These are phyloP conservation scores for Aureobasidium sp. DNA, from an alignment of 2,329 filamentous ascomycete genomes.

Conservation along the genomic window DNA sequence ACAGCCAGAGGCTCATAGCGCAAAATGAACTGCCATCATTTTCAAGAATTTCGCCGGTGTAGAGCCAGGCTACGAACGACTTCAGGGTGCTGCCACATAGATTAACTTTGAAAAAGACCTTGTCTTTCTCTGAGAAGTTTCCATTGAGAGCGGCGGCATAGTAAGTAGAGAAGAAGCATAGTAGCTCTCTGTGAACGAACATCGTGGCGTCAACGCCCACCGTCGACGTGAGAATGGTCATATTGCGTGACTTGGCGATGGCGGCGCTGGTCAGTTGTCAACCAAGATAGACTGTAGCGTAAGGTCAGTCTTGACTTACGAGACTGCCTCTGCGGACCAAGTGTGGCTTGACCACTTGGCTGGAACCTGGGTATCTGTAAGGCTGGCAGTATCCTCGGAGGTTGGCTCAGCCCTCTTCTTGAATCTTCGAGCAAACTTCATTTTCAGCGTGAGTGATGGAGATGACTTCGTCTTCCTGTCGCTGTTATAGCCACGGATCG, in stretches of 20 bases:
- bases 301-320: neutral
- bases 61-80: neutral
- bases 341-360: neutral
- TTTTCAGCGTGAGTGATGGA: too few species aligned
- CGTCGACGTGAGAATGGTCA: neutral
- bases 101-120: neutral
- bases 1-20: neutral
- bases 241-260: neutral
- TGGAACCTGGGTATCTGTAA: too few species aligned
- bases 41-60: neutral
- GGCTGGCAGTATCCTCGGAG: too few species aligned
- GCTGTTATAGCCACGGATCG: too few species aligned
- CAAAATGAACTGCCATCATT: neutral
- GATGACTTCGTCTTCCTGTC: too few species aligned
- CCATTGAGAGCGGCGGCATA: neutral
- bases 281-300: neutral
- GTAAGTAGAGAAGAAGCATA: neutral
- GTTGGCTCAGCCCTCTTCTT: too few species aligned
- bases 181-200: neutral
- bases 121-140: neutral
- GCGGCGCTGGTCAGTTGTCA: neutral
- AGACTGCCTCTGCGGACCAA: neutral
- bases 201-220: neutral
- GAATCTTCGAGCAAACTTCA: too few species aligned
- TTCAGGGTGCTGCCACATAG: neutral